A percentile compares a stretch with the other conserved stretches of the same genome.
Conservation (phyloP, 768 basidiomycete genomes). For the Tricholoma sp. region DNA sequence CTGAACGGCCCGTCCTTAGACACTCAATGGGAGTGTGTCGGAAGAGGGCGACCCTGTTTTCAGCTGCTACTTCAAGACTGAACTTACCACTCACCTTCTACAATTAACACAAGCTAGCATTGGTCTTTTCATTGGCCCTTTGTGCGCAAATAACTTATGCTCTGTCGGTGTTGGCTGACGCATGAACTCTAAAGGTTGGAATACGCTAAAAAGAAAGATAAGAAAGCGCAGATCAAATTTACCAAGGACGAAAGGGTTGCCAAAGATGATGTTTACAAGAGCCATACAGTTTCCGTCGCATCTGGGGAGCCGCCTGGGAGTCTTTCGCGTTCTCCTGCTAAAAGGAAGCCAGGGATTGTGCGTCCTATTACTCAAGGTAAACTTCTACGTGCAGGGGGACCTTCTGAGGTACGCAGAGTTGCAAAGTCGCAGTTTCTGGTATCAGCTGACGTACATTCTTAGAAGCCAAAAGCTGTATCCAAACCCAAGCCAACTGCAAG, state of each 20-base stretch:
- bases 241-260: conserved; percentile 82
- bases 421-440: background rate
- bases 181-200: conserved; percentile 55
- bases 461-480: conserved; percentile 49
- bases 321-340: conserved; percentile 76
- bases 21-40: conserved; percentile 67
- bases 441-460: background rate
- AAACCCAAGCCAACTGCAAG: conserved; percentile 58
- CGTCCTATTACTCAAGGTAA: conserved; percentile 85
- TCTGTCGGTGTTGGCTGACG: conserved; percentile 2
- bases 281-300: conserved; percentile 80
- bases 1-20: conserved; percentile 33
- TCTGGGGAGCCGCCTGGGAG: conserved; percentile 85
- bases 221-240: conserved; percentile 81
- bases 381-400: conserved; percentile 71
- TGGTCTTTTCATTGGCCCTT: conserved; percentile 66
- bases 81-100: conserved; percentile 77
- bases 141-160: conserved; percentile 45
- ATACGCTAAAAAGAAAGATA: conserved; percentile 97
- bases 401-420: conserved; percentile 44
- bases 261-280: conserved; percentile 87
- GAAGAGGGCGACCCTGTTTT: conserved; percentile 96
- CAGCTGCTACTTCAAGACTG: conserved; percentile 93
- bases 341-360: conserved; percentile 81
- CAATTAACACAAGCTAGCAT: conserved; percentile 76